phyloP scores from a whole-genome alignment of 345 rosid species.

The Moricandia moricandioides region DNA sequence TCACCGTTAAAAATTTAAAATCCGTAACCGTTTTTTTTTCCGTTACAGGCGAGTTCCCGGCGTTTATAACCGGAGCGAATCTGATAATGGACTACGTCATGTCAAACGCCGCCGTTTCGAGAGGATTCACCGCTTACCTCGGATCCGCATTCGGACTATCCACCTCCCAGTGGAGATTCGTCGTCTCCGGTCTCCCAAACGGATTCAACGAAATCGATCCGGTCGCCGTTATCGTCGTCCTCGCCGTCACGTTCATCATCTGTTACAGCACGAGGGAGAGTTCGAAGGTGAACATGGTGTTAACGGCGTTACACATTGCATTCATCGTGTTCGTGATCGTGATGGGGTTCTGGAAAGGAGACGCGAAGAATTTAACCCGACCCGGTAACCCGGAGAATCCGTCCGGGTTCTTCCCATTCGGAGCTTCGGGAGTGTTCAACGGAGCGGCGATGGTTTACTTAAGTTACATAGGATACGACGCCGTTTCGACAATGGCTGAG shows the following conservation, averaged over 20 bases:
- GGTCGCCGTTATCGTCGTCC: conserved; percentile 56
- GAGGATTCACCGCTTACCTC: conserved; percentile 72
- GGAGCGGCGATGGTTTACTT: conserved; percentile 85
- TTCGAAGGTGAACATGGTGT: conserved; percentile 67
- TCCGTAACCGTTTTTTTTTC: conserved; percentile 14
- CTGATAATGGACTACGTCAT: conserved; percentile 77
- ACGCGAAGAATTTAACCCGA: conserved; percentile 55
- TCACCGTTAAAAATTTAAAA: neutral
- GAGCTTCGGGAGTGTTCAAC: conserved; percentile 67
- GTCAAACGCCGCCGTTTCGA: conserved; percentile 96
- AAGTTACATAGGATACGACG: conserved; percentile 89
- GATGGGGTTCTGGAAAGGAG: conserved; percentile 77
- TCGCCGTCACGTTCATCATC: conserved; percentile 64
- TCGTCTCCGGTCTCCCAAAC: conserved; percentile 52
- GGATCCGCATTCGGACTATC: conserved; percentile 67
- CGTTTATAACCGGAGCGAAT: conserved; percentile 81
- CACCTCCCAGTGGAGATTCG: conserved; percentile 59
- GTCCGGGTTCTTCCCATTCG: conserved; percentile 73
- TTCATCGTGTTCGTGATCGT: conserved; percentile 70
- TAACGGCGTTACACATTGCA: conserved; percentile 68
- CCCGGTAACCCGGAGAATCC: conserved; percentile 51
- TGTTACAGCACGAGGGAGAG: conserved; percentile 85
- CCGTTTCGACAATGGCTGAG: conserved; percentile 93
- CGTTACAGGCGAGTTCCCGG: conserved; percentile 71
- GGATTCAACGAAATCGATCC: conserved; percentile 80